phyloP scores from a whole-genome alignment of 305 asterid genomes.

The Euphrasia arctica region DNA sequence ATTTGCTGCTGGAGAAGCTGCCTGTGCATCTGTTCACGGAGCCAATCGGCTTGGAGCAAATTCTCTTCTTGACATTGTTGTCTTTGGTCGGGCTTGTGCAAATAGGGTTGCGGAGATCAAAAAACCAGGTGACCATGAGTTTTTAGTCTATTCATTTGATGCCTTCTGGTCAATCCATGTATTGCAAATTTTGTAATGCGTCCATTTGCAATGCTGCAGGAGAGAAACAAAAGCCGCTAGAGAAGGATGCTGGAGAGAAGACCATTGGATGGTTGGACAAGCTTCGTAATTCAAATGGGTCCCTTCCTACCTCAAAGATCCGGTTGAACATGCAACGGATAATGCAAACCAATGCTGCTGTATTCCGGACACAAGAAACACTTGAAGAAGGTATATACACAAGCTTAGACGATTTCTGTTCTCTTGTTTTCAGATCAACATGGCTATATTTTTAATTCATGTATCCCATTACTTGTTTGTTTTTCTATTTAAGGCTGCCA shows the following conservation, averaged over 20 bases:
- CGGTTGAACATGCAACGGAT: constrained; percentile 91
- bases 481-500: constrained; percentile 60
- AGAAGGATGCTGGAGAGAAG: constrained; percentile 83
- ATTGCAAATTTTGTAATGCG: constrained; percentile 23
- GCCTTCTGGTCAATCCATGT: constrained; percentile 7
- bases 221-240: constrained; percentile 74
- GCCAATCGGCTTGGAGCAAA: constrained; percentile 99
- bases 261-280: constrained; percentile 96
- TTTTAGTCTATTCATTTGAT: constrained; percentile 12
- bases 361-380: constrained; percentile 95
- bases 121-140: constrained; percentile 55
- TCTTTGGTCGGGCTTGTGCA: constrained; percentile 99
- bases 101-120: constrained; percentile 94
- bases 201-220: constrained; percentile 47
- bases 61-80: constrained; percentile 99
- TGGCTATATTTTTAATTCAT: constrained; percentile 11
- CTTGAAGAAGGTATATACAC: constrained; percentile 87
- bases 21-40: constrained; percentile 99
- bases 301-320: constrained; percentile 83
- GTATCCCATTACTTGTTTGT: constrained; percentile 15
- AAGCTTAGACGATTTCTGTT: constrained; percentile 9
- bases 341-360: constrained; percentile 99
- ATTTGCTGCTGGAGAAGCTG: constrained; percentile 99
- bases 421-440: constrained; percentile 11
- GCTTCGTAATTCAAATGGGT: constrained; percentile 89